Percentiles rank a stretch among this genome's conserved stretches.
These are phyloP conservation scores for Allomyces macrogynus DNA, from an alignment of 192 early-diverging fungal species.

Conservation along the genomic window DNA sequence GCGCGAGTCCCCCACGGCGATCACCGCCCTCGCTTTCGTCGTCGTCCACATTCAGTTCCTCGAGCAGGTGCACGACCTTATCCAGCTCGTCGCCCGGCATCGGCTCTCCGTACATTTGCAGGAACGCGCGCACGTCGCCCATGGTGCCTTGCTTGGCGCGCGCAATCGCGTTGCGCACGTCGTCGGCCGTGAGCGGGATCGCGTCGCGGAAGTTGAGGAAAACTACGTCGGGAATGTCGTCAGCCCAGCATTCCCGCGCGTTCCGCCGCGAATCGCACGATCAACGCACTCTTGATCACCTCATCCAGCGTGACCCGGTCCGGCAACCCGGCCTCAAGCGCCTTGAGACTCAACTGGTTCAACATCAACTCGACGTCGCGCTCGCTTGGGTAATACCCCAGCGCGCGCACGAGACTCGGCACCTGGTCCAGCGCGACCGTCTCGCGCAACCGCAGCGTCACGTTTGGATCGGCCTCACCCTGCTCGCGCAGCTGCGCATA, in stretches of 20 bases:
- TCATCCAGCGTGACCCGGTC: background rate
- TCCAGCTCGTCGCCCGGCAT: background rate
- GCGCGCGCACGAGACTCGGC: background rate
- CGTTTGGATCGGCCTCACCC: background rate
- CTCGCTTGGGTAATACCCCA: background rate
- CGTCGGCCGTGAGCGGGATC: background rate
- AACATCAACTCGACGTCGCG: background rate
- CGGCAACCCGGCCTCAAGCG: background rate
- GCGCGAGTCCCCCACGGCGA: no score
- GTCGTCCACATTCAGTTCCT: no score
- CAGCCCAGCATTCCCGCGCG: background rate
- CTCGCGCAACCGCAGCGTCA: background rate
- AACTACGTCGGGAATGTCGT: background rate
- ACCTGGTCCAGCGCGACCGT: background rate
- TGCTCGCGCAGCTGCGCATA: background rate
- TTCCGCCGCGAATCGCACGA: background rate
- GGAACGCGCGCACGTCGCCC: background rate
- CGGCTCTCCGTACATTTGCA: background rate
- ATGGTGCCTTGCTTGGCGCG: background rate
- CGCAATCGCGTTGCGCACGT: background rate
- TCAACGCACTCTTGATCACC: background rate
- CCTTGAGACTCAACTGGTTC: background rate
- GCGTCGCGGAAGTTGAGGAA: background rate
- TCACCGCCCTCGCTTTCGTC: no score
- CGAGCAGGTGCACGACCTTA: no score